A percentile compares a stretch with the other conserved stretches of the same genome.
phyloP scores from a whole-genome alignment of 2,329 filamentous ascomycete species.

The Diplocarpon rosae region DNA sequence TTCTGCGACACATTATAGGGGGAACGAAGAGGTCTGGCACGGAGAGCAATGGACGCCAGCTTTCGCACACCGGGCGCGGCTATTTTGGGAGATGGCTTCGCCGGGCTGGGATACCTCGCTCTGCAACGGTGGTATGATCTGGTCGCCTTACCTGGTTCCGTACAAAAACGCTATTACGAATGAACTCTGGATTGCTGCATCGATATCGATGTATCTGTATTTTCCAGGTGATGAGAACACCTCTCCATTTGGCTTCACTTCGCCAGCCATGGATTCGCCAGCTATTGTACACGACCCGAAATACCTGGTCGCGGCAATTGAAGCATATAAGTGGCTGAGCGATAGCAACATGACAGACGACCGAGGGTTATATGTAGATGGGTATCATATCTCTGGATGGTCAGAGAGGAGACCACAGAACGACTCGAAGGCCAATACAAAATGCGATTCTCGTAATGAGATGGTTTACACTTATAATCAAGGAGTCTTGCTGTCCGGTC shows the following conservation, averaged over 20 bases:
- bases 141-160: slow-evolving; percentile 68
- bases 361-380: slow-evolving; percentile 70
- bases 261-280: slow-evolving; percentile 8
- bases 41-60: slow-evolving; percentile 62
- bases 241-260: slow-evolving; percentile 47
- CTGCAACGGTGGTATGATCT: slow-evolving; percentile 81
- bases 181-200: slow-evolving; percentile 76
- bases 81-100: slow-evolving; percentile 76
- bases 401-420: slow-evolving; percentile 32
- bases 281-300: slow-evolving; percentile 39
- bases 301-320: slow-evolving; percentile 62
- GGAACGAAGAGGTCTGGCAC: slow-evolving; percentile 45
- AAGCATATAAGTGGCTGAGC: slow-evolving; percentile 73
- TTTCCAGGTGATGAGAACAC: slow-evolving; percentile 71
- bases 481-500: slow-evolving; percentile 74
- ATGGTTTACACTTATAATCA: slow-evolving; percentile 97
- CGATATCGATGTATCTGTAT: slow-evolving; percentile 78
- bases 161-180: slow-evolving; percentile 98
- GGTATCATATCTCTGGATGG: slow-evolving; percentile 71
- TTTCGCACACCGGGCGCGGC: slow-evolving; percentile 70
- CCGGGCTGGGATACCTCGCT: slow-evolving; percentile 72
- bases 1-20: slow-evolving; percentile 46
- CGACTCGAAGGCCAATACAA: slow-evolving; percentile 44
- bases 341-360: slow-evolving; percentile 70
- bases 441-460: slow-evolving; percentile 71